phyloP scores from a whole-genome alignment of 129 eudicot genomes.

The Escallonia rubra region DNA sequence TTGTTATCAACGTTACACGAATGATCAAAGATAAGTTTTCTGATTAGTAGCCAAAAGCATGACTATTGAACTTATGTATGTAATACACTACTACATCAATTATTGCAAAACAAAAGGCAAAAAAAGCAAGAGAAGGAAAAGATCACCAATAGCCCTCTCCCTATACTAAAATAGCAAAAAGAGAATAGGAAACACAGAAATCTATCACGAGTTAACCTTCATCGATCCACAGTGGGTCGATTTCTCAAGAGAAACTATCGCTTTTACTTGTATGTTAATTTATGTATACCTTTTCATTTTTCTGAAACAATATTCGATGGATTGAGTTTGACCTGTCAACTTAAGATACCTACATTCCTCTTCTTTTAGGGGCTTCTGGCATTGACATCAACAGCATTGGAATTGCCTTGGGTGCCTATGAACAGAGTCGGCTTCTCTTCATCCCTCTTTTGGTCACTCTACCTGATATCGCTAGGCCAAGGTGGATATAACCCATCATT shows the following conservation, averaged over 20 bases:
- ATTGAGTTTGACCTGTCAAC: not conserved
- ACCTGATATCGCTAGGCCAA: conserved; percentile 72
- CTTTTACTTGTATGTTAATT: no score
- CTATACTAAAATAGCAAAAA: no score
- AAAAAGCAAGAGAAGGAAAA: no score
- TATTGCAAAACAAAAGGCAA: no score
- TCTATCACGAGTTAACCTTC: not conserved
- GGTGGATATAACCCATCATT: conserved; percentile 94
- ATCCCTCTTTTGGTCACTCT: conserved; percentile 69
- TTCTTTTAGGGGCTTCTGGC: conserved; percentile 70
- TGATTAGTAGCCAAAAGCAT: no score
- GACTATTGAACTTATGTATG: no score
- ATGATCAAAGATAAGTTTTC: no score
- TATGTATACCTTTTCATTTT: not conserved
- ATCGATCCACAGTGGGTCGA: no score
- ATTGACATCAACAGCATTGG: conserved; percentile 64
- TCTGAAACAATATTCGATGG: not conserved
- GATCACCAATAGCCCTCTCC: no score
- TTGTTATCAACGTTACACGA: no score
- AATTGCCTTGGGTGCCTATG: conserved; percentile 42
- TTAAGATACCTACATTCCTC: not conserved
- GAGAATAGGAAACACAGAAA: not conserved
- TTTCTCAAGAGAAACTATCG: no score
- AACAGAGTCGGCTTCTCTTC: conserved; percentile 30
- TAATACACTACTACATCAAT: no score